phyloP scores from a whole-genome alignment of 805 yeast species.

The Debaryomyces hansenii region DNA sequence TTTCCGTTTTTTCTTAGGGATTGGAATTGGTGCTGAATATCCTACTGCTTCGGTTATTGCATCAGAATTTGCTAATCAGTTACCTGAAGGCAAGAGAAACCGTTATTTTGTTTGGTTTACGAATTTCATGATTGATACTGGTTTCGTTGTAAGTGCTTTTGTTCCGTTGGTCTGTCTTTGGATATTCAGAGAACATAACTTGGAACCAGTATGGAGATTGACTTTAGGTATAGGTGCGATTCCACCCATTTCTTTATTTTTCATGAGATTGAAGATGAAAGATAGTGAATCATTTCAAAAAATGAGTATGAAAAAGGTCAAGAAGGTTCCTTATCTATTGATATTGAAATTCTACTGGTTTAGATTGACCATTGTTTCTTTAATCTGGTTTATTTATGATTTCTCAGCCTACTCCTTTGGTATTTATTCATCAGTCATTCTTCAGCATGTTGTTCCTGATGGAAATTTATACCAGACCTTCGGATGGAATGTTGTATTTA shows the following conservation, averaged over 20 bases:
- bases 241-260: constrained; percentile 77
- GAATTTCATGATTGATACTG: constrained; percentile 81
- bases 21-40: constrained; percentile 93
- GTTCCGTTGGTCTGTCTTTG: constrained; percentile 84
- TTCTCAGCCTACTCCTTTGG: constrained; percentile 87
- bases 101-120: constrained; percentile 90
- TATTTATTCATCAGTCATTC: constrained; percentile 73
- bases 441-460: constrained; percentile 56
- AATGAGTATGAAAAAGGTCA: constrained; percentile 62
- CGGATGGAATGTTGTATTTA: constrained; percentile 91
- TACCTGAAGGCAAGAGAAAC: constrained; percentile 83
- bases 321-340: constrained; percentile 61
- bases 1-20: constrained; percentile 84
- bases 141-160: constrained; percentile 80
- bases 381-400: constrained; percentile 91
- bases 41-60: constrained; percentile 93
- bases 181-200: constrained; percentile 71
- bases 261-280: constrained; percentile 70
- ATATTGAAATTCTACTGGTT: constrained; percentile 83
- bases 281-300: constrained; percentile 74
- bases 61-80: constrained; percentile 80
- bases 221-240: constrained; percentile 89
- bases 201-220: constrained; percentile 88
- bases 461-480: constrained; percentile 68
- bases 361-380: constrained; percentile 64